Base-by-base conservation (phyloP, 495 filamentous ascomycete species). In the Melanomma pulvis-pyrius region DNA sequence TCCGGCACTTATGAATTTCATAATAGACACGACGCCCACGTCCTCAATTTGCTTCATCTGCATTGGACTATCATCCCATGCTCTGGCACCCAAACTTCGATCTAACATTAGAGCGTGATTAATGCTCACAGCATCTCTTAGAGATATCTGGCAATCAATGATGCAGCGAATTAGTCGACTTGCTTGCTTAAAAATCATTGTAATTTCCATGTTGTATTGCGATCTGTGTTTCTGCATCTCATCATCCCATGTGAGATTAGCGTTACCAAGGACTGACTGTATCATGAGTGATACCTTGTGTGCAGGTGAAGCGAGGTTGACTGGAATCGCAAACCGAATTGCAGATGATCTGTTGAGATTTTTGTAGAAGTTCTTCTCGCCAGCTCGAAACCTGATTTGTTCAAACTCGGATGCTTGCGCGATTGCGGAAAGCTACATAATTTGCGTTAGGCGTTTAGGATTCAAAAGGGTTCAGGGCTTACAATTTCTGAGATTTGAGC, bases 271-370 rank as follows among this genome's bases (percentile, higher is more conserved):
- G 59, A 91, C 86, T 15, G 83, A 82, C 76, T 98, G 96, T 11
- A 97, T 81, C 39, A 98, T 82, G 15, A 98, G 79, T 24, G 88
- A 94, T n/a, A 92, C 82, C 69, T 98, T 98, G 75, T 98, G 94
- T 28, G 85, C 82, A 11, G 86, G 81, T 13, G 86, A 80, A 0
- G 82, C 82, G 50, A 97, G 74, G 41, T 88, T 84, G n/a, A 91
- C 90, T 61, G 90, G 92, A 67, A 98, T 84, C 0, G 90, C 90
- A 72, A 87, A 94, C 48, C 88, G 84, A 36, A 96, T 87, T 34
- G 84, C 85, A 0, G 79, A 80, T 17, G 83, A 83, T 55, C 88
- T 88, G 71, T 98, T 98, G 46, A 98, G 77, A 46, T 92, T 89
- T 61, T 92, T 89, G 71, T 94, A 96, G 0, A 92, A 68, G 7